Conservation (phyloP, 2,329 filamentous ascomycete genomes). For the Sclerotinia glacialis region DNA sequence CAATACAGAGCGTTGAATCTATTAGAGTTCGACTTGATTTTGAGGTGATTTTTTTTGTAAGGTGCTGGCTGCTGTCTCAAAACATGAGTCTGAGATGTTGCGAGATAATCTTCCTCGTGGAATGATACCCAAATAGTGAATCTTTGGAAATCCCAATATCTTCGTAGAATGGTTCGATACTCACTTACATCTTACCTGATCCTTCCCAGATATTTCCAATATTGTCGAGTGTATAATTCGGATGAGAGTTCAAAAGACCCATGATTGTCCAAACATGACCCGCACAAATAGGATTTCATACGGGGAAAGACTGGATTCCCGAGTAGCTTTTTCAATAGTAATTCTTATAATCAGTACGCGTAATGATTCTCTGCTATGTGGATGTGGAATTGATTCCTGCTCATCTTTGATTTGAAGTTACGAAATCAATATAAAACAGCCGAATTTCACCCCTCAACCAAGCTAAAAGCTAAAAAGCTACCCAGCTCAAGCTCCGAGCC, state of each 20-base stretch:
- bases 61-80: background rate
- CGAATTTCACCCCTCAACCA: background rate
- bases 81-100: background rate
- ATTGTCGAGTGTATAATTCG: background rate
- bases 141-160: background rate
- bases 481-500: slow-evolving; percentile 15
- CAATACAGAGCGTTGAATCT: slow-evolving; percentile 14
- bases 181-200: background rate
- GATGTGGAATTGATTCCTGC: background rate
- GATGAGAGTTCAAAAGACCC: background rate
- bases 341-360: background rate
- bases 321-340: background rate
- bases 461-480: slow-evolving; percentile 13
- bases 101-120: background rate
- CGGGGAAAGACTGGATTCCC: background rate
- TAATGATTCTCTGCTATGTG: background rate
- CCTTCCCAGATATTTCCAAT: background rate
- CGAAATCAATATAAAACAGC: background rate
- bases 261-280: background rate
- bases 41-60: background rate
- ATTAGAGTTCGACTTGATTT: background rate
- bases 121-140: background rate
- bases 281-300: background rate
- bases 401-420: background rate
- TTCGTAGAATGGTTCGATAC: background rate